Percentiles rank a stretch among this genome's conserved stretches.
These are phyloP conservation scores for Cyberlindnera nakhonratchasimensis DNA, from an alignment of 805 yeast genomes.

Conservation along the genomic window DNA sequence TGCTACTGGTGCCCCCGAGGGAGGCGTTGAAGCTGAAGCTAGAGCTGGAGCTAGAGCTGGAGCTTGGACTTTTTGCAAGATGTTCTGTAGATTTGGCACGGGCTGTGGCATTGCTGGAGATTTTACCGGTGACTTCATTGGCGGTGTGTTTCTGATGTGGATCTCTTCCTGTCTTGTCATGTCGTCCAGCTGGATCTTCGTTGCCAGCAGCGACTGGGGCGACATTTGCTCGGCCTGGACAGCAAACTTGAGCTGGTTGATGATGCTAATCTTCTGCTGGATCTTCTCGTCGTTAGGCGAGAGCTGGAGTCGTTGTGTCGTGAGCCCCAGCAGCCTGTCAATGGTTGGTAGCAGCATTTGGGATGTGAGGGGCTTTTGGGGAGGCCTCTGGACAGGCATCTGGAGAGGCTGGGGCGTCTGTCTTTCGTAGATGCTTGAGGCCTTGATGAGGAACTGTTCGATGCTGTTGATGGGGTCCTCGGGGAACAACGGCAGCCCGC, in stretches of 20 bases:
- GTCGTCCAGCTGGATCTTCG: conserved; percentile 37
- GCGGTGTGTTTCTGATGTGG: conserved; percentile 29
- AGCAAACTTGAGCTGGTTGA: conserved; percentile 34
- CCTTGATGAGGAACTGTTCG: conserved; percentile 66
- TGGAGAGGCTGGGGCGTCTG: conserved; percentile 8
- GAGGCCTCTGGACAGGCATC: conserved; percentile 12
- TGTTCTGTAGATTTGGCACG: conserved; percentile 10
- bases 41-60: conserved; percentile 1
- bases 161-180: conserved; percentile 37
- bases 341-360: conserved; percentile 31
- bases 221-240: conserved; percentile 33
- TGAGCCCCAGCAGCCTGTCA: conserved; percentile 33
- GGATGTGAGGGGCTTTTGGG: conserved; percentile 22
- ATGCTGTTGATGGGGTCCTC: conserved; percentile 64
- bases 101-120: conserved; percentile 22
- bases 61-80: conserved; percentile 7
- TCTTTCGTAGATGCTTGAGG: conserved; percentile 43
- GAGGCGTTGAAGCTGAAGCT: not conserved
- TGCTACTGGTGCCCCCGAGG: not conserved
- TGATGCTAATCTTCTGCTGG: conserved; percentile 31
- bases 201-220: conserved; percentile 30
- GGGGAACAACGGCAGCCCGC: conserved; percentile 72
- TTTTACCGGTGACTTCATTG: conserved; percentile 7
- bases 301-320: conserved; percentile 31
- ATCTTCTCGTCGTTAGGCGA: conserved; percentile 31